Percentiles rank a stretch among this genome's conserved stretches.
phyloP scores from a whole-genome alignment of 2,329 filamentous ascomycete species.

The Penicillium sp. region DNA sequence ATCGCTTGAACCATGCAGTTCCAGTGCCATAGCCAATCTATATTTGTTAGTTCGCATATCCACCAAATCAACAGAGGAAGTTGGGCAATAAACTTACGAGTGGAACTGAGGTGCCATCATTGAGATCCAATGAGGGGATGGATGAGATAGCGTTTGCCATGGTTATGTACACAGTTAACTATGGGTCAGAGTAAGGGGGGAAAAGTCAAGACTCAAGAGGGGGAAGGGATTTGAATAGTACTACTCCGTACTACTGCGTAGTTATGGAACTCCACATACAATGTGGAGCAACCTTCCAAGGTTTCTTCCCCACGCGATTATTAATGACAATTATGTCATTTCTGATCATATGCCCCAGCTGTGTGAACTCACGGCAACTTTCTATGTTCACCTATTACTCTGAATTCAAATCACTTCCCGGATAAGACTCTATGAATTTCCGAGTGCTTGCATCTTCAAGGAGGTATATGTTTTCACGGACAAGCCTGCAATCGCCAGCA shows the following conservation, averaged over 20 bases:
- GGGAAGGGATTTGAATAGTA: too few relatives aligned
- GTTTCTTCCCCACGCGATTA: conserved; percentile 9
- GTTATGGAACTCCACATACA: too few relatives aligned
- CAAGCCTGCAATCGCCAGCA: conserved; percentile 7
- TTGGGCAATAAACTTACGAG: conserved; percentile 48
- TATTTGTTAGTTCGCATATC: conserved; percentile 1
- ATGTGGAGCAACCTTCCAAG: too few relatives aligned
- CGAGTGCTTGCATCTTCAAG: conserved; percentile 7
- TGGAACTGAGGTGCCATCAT: conserved; percentile 55
- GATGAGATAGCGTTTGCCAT: conserved; percentile 8
- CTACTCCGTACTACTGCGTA: too few relatives aligned
- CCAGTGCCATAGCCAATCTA: conserved; percentile 61
- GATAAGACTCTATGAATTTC: conserved; percentile 3
- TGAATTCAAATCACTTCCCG: neutral
- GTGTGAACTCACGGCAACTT: too few relatives aligned
- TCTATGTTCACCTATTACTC: neutral
- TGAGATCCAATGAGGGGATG: conserved; percentile 52
- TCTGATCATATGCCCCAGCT: too few relatives aligned
- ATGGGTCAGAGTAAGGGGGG: too few relatives aligned
- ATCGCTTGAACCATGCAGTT: conserved; percentile 61
- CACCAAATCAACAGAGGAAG: too few relatives aligned
- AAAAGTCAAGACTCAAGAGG: too few relatives aligned
- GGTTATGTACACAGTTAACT: neutral
- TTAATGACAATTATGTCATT: conserved; percentile 23
- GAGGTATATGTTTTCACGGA: conserved; percentile 27